Evolutionary conservation across 2,329 filamentous ascomycete genomes (phyloP).

Genomic region (Fusarium sp.): DNA sequence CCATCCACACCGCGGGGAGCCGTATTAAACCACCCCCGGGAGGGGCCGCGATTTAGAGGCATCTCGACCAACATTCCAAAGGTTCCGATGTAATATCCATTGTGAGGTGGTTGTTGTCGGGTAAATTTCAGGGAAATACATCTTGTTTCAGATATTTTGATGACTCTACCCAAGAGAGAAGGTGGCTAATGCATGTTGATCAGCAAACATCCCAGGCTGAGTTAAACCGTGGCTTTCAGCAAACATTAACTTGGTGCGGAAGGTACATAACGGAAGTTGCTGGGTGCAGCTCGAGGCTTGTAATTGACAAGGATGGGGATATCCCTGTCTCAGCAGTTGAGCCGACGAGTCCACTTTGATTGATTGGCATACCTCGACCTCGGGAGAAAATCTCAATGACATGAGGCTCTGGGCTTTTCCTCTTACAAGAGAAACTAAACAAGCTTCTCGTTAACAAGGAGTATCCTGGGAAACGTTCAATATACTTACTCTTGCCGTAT

Average conservation of each 20-base stretch:
- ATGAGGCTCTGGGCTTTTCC: neutral
- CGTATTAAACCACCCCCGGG: neutral
- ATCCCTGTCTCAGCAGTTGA: neutral
- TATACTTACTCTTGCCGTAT: neutral
- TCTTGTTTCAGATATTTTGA: neutral
- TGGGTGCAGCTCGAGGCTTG: neutral
- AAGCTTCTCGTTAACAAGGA: neutral
- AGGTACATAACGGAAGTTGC: no score
- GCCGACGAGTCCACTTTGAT: neutral
- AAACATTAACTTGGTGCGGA: neutral
- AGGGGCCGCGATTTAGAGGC: neutral
- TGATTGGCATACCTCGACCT: neutral
- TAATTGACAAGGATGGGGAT: neutral
- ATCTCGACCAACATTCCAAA: slow-evolving; percentile 4
- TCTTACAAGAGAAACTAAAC: neutral
- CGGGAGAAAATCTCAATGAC: neutral
- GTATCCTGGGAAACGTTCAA: neutral
- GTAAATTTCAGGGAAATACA: neutral
- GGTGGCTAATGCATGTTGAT: neutral
- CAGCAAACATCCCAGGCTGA: neutral
- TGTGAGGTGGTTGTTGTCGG: neutral
- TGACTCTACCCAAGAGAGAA: neutral
- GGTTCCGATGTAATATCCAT: neutral
- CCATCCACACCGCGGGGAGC: neutral
- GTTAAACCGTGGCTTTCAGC: neutral